Base-by-base conservation (phyloP, 495 filamentous ascomycete genomes). In the Neurospora sp. region DNA sequence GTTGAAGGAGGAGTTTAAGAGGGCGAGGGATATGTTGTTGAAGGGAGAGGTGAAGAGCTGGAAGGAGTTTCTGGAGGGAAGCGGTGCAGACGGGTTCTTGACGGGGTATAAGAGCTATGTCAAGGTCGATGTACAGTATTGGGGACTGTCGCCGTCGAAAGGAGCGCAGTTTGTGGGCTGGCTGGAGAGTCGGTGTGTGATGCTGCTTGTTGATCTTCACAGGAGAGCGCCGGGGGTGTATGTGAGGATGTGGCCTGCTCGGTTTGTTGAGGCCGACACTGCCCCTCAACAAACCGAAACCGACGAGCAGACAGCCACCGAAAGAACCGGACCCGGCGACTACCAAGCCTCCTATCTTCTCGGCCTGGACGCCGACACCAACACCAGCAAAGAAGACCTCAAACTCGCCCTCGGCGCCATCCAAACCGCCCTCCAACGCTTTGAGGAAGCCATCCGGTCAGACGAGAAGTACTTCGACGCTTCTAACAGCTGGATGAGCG, bases 301-400 rank as follows among this genome's bases (percentile, higher is more conserved):
- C 31, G 65, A 70, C 35, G 68, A 69, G 1, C 20, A 27, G 2
- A 27, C 48, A 2, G 72, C 40, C 0, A 46, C 41, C 5, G 74
- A 73, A 20, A 71, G 38, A 10, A 75, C 75, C 10, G 73, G 79
- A 27, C 71, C 40, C 5, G 68, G 73, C 1, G 85, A 86, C 59
- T 88, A 86, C 73, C 78, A 85, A 39, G 87, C 85, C 7, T 84
- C 81, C 71, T 90, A 89, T 72, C 82, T 91, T 16, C 82, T 90
- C 31, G 88, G 89, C 8, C 78, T 91, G 31, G 83, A 85, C 40
- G 42, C 41, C 6, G 69, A 74, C 20, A 20, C 53, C 8, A 69
- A n/a, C 38, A 76, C 76, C 69, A 46, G 61, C 4, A 84, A 75
- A 72, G 78, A 80, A 69, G 82, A 80, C 61, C 68, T 76, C 27